Base-by-base conservation (phyloP, 1,139 yeast species). In the Candida mesenterica region DNA sequence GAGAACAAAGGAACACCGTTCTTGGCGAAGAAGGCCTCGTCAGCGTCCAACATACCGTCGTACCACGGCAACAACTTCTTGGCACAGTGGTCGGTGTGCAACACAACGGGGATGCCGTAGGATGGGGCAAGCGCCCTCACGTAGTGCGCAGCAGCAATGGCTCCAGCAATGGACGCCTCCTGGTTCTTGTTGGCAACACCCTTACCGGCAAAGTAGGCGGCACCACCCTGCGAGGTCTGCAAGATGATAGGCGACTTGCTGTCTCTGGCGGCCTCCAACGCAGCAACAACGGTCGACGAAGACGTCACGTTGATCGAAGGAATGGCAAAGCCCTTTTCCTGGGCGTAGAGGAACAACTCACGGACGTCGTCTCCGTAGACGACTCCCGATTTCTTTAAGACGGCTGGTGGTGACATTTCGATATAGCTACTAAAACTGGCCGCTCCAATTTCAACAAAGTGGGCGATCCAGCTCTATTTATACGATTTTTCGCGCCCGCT, bases 61-160 rank as follows among this genome's bases (percentile, higher is more conserved):
- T 82, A 84, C 99, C 99, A 92, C 60, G 95, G 97, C 59, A 94
- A 79, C 62, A 92, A 78, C 75, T 94, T 92, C 79, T 87, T 81
- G 61, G 99, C 98, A 77, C 99, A 92, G 76, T 92, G 99, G 72
- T 92, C 99, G 48, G 97, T 82, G 81, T 92, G 99, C 62, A 92
- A 76, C 47, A 92, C 80, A 50, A 92, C 97, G 68, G 99, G 99
- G 65, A 92, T 77, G 54, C 95, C 96, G 74, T 92, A 92, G 50
- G 82, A 65, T 66, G 99, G 97, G 49, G 99, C 97, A 74, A 92
- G 80, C 46, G 97, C 63, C 75, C 97, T 87, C 66, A 94, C 84
- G 78, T 83, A 92, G 77, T 88, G 96, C 50, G 96, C 99, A 59
- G 97, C 98, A 59, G 99, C 97, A 64, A 92, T 65, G 61, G 96